These are phyloP conservation scores for Elsinoe ampelina DNA, from an alignment of 2,329 filamentous ascomycete genomes.

Conservation along the genomic window DNA sequence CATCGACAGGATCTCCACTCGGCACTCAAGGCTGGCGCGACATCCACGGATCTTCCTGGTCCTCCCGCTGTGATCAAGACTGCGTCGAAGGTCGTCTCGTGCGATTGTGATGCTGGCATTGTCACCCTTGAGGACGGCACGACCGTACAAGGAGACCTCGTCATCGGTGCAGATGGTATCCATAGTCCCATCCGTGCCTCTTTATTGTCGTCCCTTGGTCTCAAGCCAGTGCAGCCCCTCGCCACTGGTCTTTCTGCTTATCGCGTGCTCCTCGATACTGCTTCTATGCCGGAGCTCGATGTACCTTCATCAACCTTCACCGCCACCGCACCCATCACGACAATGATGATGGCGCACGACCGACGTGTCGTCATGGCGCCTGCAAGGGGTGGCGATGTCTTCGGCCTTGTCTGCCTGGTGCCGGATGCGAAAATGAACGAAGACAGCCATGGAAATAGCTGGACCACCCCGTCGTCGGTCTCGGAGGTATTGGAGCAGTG, in stretches of 20 bases:
- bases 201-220: conserved; percentile 18
- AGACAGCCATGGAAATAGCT: conserved; percentile 30
- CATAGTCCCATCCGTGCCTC: conserved; percentile 20
- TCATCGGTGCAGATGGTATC: conserved; percentile 34
- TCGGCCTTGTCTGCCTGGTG: conserved; percentile 37
- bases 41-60: conserved; percentile 18
- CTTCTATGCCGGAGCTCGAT: conserved; percentile 16
- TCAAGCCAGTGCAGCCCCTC: conserved; percentile 18
- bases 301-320: conserved; percentile 23
- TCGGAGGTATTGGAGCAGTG: conserved; percentile 34
- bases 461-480: conserved; percentile 32
- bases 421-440: conserved; percentile 37
- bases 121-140: conserved; percentile 29
- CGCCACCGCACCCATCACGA: conserved; percentile 33
- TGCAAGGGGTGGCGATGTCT: conserved; percentile 32
- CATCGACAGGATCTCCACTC: conserved; percentile 35
- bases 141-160: conserved; percentile 16
- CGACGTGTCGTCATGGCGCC: conserved; percentile 33
- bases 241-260: conserved; percentile 34
- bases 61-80: conserved; percentile 23
- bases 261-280: conserved; percentile 28
- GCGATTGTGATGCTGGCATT: conserved; percentile 20
- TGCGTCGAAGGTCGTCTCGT: conserved; percentile 20
- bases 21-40: conserved; percentile 24
- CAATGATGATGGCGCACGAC: conserved; percentile 39